phyloP scores from a whole-genome alignment of 208 protist genomes.

The Crithidia acanthocephali region DNA sequence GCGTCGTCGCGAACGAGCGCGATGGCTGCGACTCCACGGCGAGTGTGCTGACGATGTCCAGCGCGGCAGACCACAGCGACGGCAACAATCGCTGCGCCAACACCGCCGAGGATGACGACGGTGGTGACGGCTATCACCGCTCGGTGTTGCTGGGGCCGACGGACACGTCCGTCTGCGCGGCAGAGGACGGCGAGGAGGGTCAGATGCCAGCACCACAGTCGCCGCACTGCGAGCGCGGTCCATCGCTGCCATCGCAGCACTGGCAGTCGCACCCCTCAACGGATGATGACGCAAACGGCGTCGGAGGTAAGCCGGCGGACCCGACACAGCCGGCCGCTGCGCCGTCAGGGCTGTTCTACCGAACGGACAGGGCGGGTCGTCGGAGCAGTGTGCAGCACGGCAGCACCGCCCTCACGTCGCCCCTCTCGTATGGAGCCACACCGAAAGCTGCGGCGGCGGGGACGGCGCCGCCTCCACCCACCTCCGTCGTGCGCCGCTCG shows the following conservation, averaged over 20 bases:
- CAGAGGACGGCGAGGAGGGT: no score
- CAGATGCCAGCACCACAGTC: background rate
- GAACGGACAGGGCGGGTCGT: background rate
- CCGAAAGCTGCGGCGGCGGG: background rate
- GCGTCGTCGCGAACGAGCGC: background rate
- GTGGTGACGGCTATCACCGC: background rate
- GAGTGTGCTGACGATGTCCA: slow-evolving; percentile 7
- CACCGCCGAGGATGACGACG: no score
- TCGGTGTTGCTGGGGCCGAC: background rate
- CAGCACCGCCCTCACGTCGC: background rate
- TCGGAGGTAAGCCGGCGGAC: background rate
- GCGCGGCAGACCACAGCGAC: background rate
- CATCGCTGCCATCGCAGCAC: slow-evolving; percentile 1
- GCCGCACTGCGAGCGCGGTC: background rate
- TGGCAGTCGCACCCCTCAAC: no score
- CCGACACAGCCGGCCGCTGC: background rate
- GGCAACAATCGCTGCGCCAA: no score
- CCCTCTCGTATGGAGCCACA: background rate
- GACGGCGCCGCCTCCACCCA: background rate
- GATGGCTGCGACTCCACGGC: slow-evolving; percentile 4
- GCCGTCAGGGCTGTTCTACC: background rate
- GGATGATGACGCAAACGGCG: background rate
- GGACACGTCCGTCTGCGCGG: slow-evolving; percentile 3
- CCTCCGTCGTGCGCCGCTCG: slow-evolving; percentile 3
- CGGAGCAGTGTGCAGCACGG: background rate